Base-by-base conservation (phyloP, 2,329 filamentous ascomycete genomes). In the Ramularia endophylla region DNA sequence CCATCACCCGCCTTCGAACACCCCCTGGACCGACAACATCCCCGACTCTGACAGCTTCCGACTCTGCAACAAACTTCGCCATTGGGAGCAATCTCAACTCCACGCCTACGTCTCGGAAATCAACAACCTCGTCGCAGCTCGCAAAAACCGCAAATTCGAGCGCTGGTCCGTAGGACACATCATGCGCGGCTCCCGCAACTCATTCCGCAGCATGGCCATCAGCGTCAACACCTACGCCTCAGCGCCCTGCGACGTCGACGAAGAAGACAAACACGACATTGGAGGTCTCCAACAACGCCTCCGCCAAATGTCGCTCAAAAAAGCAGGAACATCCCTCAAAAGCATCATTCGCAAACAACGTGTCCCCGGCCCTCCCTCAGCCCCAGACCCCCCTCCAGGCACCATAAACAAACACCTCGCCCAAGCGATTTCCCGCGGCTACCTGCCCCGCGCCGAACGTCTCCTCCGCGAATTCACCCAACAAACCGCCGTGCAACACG, bases 81-180 rank as follows among this genome's bases (percentile, higher is more conserved):
- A 57, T 27, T 57, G 55, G 55, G 55, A 57, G 36, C 50, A 55
- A 33, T 41, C 48, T 9, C 55, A 57, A 35, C 51, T 57, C 0
- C 50, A 49, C 18, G 48, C 48, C 4, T 57, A 57, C 35, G 54
- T 57, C 25, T 37, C 42, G 8, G 41, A 54, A 15, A 46, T 57
- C 43, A 49, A 51, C 27, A 44, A 50, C 11, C 46, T 57, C 11
- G 43, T 51, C 9, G 38, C 43, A 11, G 42, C 40, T 12, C 46
- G 51, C 13, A 41, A 50, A 25, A 34, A 33, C 18, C 37, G 42
- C 13, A 41, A 40, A n/a, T 40, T 52, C 28, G 41, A 40, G 18
- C 47, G 46, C 33, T 56, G 52, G 46, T 56, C 55, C n/a, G 51
- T 55, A 15, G 49, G 51, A 33, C 42, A 46, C 5, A 40, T 56